phyloP scores from a whole-genome alignment of 2,329 filamentous ascomycete species.

The Pseudonectria foliicola region DNA sequence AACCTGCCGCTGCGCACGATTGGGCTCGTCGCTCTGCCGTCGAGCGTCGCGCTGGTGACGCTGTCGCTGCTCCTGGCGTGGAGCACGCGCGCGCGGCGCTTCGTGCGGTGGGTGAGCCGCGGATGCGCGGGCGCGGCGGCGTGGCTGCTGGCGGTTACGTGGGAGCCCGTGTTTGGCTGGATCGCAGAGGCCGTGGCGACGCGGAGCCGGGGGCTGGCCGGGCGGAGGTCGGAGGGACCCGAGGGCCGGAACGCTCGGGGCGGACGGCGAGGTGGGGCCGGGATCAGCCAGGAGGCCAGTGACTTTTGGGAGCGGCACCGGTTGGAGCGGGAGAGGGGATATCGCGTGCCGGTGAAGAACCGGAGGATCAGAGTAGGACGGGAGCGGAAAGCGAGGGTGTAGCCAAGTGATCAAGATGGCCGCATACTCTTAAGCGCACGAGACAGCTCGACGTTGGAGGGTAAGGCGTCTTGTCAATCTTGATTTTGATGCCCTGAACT shows the following conservation, averaged over 20 bases:
- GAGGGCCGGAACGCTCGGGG: too few relatives aligned
- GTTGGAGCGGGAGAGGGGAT: conserved; percentile 32
- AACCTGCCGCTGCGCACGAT: conserved; percentile 38
- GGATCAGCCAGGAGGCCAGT: conserved; percentile 26
- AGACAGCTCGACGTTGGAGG: too few relatives aligned
- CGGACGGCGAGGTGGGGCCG: too few relatives aligned
- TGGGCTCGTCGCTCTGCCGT: conserved; percentile 41
- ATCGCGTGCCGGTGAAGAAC: conserved; percentile 33
- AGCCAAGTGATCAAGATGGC: too few relatives aligned
- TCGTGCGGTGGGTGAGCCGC: conserved; percentile 20
- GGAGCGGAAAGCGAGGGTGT: background rate
- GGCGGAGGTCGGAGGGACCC: conserved; percentile 1
- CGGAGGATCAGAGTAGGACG: conserved; percentile 9
- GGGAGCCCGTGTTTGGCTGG: conserved; percentile 13
- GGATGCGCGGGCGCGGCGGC: conserved; percentile 7
- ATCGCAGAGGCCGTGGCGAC: conserved; percentile 10
- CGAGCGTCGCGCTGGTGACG: conserved; percentile 41
- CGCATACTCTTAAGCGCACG: too few relatives aligned
- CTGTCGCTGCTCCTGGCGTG: conserved; percentile 49
- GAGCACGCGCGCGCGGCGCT: conserved; percentile 36
- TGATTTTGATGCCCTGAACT: too few relatives aligned
- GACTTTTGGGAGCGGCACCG: conserved; percentile 36
- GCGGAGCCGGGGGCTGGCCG: conserved; percentile 5
- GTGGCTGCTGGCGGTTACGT: conserved; percentile 17
- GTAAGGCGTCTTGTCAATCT: too few relatives aligned